A percentile compares a stretch with the other conserved stretches of the same genome.
Conservation (phyloP, 805 yeast genomes). For the Clavispora phyllophila region DNA sequence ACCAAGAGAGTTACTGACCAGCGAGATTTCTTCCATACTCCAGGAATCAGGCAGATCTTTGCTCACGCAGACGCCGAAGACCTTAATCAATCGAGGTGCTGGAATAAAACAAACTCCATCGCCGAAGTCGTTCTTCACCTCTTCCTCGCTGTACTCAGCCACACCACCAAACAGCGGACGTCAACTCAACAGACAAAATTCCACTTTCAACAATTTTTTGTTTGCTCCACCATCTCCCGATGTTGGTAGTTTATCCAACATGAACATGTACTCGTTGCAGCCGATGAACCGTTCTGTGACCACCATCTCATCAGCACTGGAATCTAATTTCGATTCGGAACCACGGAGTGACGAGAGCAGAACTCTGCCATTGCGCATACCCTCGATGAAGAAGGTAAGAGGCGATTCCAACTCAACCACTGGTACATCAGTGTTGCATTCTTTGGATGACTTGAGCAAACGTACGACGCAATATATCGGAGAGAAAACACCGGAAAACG, state of each 20-base stretch:
- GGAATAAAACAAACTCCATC: not conserved
- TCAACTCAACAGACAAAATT: constrained; percentile 6
- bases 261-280: constrained; percentile 20
- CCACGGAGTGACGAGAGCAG: not conserved
- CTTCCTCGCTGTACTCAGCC: not conserved
- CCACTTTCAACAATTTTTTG: constrained; percentile 1
- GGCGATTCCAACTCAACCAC: constrained; percentile 18
- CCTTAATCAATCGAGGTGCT: not conserved
- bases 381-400: not conserved
- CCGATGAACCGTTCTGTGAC: constrained; percentile 30
- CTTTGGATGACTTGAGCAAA: constrained; percentile 23
- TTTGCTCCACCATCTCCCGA: not conserved
- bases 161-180: not conserved
- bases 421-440: constrained; percentile 23
- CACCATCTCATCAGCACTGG: constrained; percentile 20
- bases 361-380: not conserved
- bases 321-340: not conserved
- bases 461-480: not conserved
- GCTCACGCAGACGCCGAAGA: not conserved
- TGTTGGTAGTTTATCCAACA: constrained; percentile 3
- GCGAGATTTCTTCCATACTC: not conserved
- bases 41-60: not conserved
- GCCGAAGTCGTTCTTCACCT: not conserved
- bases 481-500: not conserved
- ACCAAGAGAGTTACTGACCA: not conserved